These are phyloP conservation scores for Aureobasidium sp. DNA, from an alignment of 2,329 filamentous ascomycete species.

Conservation along the genomic window DNA sequence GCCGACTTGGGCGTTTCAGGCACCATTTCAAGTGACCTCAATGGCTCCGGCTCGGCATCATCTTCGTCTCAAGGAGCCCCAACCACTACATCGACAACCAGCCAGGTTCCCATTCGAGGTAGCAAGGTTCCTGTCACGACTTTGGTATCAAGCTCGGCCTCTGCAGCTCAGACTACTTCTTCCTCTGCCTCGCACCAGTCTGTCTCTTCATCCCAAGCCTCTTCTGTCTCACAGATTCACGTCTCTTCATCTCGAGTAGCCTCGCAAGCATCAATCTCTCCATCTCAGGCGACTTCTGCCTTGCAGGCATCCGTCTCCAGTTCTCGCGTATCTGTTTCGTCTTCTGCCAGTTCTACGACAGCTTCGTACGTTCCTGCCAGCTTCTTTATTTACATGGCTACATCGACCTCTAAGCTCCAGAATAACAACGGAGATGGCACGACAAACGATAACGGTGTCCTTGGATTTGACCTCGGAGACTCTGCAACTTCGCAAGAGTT, in stretches of 20 bases:
- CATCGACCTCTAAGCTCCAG: not conserved
- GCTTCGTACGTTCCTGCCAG: not conserved
- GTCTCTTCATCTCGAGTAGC: not conserved
- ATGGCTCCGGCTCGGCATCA: not conserved
- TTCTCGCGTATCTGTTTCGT: not conserved
- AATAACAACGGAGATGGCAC: not conserved
- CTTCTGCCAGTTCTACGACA: not conserved
- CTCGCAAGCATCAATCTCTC: not conserved
- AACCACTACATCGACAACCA: not conserved
- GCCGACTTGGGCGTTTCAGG: not conserved
- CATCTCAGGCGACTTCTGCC: not conserved
- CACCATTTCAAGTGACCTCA: not conserved
- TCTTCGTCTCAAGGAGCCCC: not conserved
- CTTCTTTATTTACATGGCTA: constrained; percentile 2
- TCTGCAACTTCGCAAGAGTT: not conserved
- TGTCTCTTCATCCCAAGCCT: not conserved
- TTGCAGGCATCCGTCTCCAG: not conserved
- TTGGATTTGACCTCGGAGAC: not conserved
- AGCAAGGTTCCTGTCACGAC: not conserved
- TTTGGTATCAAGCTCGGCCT: not conserved
- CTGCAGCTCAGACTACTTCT: not conserved
- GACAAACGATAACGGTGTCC: not conserved
- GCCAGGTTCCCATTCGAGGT: not conserved
- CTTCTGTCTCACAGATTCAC: not conserved
- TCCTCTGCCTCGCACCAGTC: not conserved